These are phyloP conservation scores for Cercospora zeae-maydis DNA, from an alignment of 2,329 filamentous ascomycete genomes.

Conservation along the genomic window DNA sequence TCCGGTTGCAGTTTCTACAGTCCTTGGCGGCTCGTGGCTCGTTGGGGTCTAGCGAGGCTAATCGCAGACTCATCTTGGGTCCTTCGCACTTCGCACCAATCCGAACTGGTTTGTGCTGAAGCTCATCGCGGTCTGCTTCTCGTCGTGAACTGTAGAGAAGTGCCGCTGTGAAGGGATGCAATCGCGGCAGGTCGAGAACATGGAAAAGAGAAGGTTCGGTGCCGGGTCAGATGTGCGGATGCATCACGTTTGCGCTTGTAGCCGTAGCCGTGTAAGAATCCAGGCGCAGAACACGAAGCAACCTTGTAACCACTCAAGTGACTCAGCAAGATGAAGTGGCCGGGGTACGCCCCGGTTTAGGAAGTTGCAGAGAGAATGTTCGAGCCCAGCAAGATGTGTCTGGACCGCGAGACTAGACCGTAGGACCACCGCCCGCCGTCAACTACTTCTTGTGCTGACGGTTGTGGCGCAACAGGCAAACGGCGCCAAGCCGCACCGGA, in stretches of 20 bases:
- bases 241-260: not conserved
- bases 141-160: not conserved
- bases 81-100: not conserved
- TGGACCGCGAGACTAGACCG: not conserved
- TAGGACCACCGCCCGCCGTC: not conserved
- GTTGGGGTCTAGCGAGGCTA: constrained; percentile 14
- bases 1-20: constrained; percentile 14
- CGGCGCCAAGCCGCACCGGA: not conserved
- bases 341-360: not conserved
- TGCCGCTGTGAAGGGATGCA: not conserved
- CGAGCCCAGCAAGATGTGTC: not conserved
- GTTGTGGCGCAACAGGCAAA: not conserved
- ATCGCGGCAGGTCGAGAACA: not conserved
- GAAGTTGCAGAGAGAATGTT: not conserved
- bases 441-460: not conserved
- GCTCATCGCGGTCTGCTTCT: not conserved
- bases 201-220: not conserved
- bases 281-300: not conserved
- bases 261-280: not conserved
- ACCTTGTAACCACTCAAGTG: no score
- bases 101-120: not conserved
- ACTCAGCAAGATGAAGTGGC: not conserved
- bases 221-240: not conserved
- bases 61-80: constrained; percentile 12
- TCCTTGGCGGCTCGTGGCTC: constrained; percentile 15